A percentile compares a stretch with the other conserved stretches of the same genome.
These are phyloP conservation scores for Fusarium marasasianum DNA, from an alignment of 2,329 filamentous ascomycete species.

Conservation along the genomic window DNA sequence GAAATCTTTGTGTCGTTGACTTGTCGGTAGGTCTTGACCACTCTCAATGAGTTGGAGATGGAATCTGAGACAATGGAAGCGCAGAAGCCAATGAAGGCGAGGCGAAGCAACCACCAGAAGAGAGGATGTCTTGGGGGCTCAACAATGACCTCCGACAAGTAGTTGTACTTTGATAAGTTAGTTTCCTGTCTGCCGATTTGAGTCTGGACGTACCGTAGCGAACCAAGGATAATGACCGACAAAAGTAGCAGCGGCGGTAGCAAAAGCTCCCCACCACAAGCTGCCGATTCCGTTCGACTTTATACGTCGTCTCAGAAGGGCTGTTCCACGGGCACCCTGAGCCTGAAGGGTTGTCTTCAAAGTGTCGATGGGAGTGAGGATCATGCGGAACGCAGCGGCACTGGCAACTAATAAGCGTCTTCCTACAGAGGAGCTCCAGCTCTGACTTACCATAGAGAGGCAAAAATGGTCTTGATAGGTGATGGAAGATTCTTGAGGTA, in stretches of 20 bases:
- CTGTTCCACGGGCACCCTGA: conserved; percentile 55
- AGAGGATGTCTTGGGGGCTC: conserved; percentile 54
- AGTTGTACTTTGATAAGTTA: no score
- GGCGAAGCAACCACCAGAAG: conserved; percentile 53
- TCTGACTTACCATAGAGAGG: conserved; percentile 50
- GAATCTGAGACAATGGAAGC: conserved; percentile 57
- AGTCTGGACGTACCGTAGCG: conserved; percentile 58
- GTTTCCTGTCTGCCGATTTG: no score
- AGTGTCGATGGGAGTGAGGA: conserved; percentile 59
- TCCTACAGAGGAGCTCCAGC: no score
- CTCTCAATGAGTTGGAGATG: conserved; percentile 58
- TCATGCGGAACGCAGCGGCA: conserved; percentile 58
- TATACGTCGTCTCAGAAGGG: conserved; percentile 54
- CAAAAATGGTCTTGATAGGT: conserved; percentile 57
- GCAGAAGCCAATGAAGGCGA: conserved; percentile 51
- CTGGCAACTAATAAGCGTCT: conserved; percentile 33
- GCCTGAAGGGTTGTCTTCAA: conserved; percentile 61
- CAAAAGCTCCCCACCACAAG: conserved; percentile 60
- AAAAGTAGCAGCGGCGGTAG: conserved; percentile 59
- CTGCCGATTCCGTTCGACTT: conserved; percentile 56
- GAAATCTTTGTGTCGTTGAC: conserved; percentile 59
- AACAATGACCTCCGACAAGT: conserved; percentile 49
- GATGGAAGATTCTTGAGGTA: conserved; percentile 55
- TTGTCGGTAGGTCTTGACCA: conserved; percentile 60
- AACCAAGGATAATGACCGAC: conserved; percentile 62